Base-by-base conservation (phyloP, 2,329 filamentous ascomycete genomes). In the Coleophoma crateriformis region DNA sequence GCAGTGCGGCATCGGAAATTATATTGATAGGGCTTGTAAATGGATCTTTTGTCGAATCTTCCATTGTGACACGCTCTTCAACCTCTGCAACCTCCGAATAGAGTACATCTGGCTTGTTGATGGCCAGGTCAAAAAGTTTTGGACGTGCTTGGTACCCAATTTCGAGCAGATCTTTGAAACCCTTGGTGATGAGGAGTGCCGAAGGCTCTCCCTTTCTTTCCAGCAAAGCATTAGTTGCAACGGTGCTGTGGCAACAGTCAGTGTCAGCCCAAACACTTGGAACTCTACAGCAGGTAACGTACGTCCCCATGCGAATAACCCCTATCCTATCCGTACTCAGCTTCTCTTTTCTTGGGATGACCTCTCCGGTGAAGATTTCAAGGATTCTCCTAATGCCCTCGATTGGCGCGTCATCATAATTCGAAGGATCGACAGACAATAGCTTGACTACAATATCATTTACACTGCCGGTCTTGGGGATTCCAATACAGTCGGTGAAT, bases 111-210 rank as follows among this genome's bases (percentile, higher is more conserved):
- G 84, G 79, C 56, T 85, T 84, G 49, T 74, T 71, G 47, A 89
- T 85, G 20, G 78, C 79, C 11, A 89, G 70, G 57, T 86, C 84
- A 55, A 89, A 89, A 47, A 89, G 82, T 53, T 84, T 80, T 5
- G 85, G 85, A 17, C 85, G 74, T 4, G 79, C 80, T 64, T 88
- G 85, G 58, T 88, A 87, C 3, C 85, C 85, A 63, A 89, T 88
- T 46, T 79, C 72, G 14, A 87, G 71, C 54, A 84, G 83, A 59
- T 89, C 84, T 55, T 79, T 82, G 68, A 88, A 88, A 0, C 84
- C 84, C 56, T 82, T 84, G 0, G 83, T 88, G 2, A 87, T 82
- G 6, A 87, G 72, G 62, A 89, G 76, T 1, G 82, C 85, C 58
- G 85, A 85, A 49, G 74, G 75, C 63, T 87, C 84, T 14, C 85